phyloP scores from a whole-genome alignment of 768 basidiomycete species.

The Russula griseocarnosa region DNA sequence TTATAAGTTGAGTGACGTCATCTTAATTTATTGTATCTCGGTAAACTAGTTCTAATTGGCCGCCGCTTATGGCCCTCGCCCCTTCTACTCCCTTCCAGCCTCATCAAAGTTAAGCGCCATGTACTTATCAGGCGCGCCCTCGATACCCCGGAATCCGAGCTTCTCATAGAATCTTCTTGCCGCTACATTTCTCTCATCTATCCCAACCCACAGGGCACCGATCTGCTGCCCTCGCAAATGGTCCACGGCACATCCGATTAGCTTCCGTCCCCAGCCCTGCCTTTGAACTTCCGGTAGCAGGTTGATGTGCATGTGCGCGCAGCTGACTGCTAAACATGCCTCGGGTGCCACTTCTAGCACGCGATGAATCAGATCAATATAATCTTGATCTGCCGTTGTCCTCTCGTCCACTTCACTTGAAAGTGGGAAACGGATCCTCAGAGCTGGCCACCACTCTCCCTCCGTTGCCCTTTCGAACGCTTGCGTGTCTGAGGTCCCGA shows the following conservation, averaged over 20 bases:
- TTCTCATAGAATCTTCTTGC: slow-evolving; percentile 60
- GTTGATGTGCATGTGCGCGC: slow-evolving; percentile 69
- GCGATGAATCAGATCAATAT: slow-evolving; percentile 37
- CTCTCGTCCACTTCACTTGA: slow-evolving; percentile 21
- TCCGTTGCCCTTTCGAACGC: slow-evolving; percentile 54
- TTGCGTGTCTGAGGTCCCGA: slow-evolving; percentile 66
- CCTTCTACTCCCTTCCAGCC: slow-evolving; percentile 13
- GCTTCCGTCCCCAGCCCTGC: slow-evolving; percentile 64
- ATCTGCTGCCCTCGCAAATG: slow-evolving; percentile 48
- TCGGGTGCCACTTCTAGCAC: slow-evolving; percentile 42
- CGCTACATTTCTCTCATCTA: slow-evolving; percentile 58
- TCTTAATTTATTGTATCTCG: too few relatives aligned
- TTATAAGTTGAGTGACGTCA: slow-evolving; percentile 12
- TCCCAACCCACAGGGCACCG: slow-evolving; percentile 60
- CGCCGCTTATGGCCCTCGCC: neutral
- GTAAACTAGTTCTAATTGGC: neutral
- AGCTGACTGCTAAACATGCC: slow-evolving; percentile 57
- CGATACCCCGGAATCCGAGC: slow-evolving; percentile 57
- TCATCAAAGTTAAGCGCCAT: slow-evolving; percentile 52
- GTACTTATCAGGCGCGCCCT: slow-evolving; percentile 47
- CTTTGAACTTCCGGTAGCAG: slow-evolving; percentile 63
- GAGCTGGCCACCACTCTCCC: slow-evolving; percentile 59
- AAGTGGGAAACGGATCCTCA: slow-evolving; percentile 53
- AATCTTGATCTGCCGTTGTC: slow-evolving; percentile 41
- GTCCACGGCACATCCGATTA: slow-evolving; percentile 53